Evolutionary conservation across 345 rosid genomes (phyloP).

Genomic region (Citrus inodora): DNA sequence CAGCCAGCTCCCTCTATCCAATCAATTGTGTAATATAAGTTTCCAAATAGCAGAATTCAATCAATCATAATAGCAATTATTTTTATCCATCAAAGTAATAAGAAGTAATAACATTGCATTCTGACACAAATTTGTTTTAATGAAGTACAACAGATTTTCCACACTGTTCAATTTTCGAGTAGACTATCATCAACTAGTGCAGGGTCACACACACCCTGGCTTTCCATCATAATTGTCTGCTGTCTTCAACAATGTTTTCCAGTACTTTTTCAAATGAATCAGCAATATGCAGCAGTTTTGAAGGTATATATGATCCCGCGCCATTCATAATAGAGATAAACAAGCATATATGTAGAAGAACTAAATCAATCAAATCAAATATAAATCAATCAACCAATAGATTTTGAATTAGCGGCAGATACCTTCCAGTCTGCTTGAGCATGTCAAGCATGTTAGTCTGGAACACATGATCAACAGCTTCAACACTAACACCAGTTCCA

Average conservation of each 20-base stretch:
- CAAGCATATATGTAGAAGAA: background rate
- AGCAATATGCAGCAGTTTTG: background rate
- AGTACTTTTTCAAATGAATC: background rate
- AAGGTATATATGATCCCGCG: background rate
- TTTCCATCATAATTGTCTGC: background rate
- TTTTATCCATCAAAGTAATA: background rate
- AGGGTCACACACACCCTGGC: background rate
- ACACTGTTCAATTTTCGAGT: background rate
- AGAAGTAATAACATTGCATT: background rate
- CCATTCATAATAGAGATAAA: background rate
- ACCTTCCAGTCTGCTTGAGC: constrained; percentile 99
- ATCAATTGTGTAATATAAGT: background rate
- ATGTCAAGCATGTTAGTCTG: constrained; percentile 99
- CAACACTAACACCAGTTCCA: constrained; percentile 98
- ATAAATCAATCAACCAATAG: background rate
- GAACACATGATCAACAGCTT: constrained; percentile 98
- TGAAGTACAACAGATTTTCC: background rate
- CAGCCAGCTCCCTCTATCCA: background rate
- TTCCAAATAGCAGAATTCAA: background rate
- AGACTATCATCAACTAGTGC: background rate
- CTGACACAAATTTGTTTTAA: background rate
- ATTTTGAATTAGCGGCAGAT: background rate
- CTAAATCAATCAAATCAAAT: background rate
- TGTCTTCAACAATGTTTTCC: background rate
- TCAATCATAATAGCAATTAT: background rate